Conservation (phyloP, 345 rosid genomes). For the Sisymbrium irio region DNA sequence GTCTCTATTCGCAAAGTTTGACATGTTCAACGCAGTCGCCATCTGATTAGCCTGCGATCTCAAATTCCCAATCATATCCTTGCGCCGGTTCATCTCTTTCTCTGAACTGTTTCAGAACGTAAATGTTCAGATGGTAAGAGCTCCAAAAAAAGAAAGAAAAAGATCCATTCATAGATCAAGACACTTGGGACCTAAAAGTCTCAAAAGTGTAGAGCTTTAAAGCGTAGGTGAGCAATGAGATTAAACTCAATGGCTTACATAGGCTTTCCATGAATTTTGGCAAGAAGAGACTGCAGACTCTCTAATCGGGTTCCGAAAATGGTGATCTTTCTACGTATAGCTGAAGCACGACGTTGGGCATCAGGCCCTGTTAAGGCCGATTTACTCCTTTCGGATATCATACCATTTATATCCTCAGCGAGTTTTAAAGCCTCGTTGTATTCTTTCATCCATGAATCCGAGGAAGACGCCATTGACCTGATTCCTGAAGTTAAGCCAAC, state of each 20-base stretch:
- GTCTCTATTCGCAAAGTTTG: slow-evolving; percentile 74
- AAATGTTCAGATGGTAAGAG: background rate
- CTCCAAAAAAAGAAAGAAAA: background rate
- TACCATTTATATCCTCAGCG: slow-evolving; percentile 74
- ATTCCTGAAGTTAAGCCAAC: background rate
- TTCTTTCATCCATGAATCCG: slow-evolving; percentile 83
- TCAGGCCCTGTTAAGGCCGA: slow-evolving; percentile 71
- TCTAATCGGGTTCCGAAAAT: slow-evolving; percentile 85
- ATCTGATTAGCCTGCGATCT: slow-evolving; percentile 75
- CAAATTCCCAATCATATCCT: slow-evolving; percentile 74
- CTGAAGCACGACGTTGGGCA: slow-evolving; percentile 82
- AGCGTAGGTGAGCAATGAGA: background rate
- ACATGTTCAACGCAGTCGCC: slow-evolving; percentile 84
- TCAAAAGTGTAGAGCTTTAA: background rate
- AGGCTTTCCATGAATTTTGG: slow-evolving; percentile 66
- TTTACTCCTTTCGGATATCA: slow-evolving; percentile 68
- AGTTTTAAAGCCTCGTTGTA: slow-evolving; percentile 74
- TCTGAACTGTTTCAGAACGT: slow-evolving; percentile 57
- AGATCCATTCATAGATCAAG: background rate
- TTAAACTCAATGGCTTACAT: slow-evolving; percentile 44
- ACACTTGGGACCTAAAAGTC: background rate
- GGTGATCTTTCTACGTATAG: slow-evolving; percentile 81
- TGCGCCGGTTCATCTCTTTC: slow-evolving; percentile 95
- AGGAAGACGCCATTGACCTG: slow-evolving; percentile 64
- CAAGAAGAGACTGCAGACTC: slow-evolving; percentile 65